These are phyloP conservation scores for Boechera divaricarpa DNA, from an alignment of 345 rosid genomes.

Conservation along the genomic window DNA sequence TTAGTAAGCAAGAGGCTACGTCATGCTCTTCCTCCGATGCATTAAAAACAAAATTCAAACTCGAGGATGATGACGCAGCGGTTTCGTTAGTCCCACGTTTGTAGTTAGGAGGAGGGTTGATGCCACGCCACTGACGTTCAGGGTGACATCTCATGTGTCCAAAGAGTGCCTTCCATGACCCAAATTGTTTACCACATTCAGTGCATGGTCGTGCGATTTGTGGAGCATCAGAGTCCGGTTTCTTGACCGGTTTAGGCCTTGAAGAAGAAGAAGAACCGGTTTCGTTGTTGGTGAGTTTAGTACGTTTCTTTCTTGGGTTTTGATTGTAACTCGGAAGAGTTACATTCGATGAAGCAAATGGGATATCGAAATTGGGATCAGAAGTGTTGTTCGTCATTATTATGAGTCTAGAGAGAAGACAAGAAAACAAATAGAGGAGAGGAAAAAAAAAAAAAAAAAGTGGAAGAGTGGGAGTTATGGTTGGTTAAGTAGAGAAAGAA, in stretches of 20 bases:
- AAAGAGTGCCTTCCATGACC: constrained; percentile 82
- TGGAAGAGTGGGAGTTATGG: constrained; percentile 33
- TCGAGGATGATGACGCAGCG: not conserved
- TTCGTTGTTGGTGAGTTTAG: constrained; percentile 43
- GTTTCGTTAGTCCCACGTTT: constrained; percentile 39
- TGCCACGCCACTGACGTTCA: constrained; percentile 78
- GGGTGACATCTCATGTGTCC: constrained; percentile 98
- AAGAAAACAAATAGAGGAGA: not conserved
- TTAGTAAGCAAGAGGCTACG: constrained; percentile 55
- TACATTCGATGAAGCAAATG: constrained; percentile 30
- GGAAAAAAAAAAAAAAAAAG: constrained; percentile 42
- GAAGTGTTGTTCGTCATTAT: constrained; percentile 40
- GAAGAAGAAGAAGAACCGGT: constrained; percentile 8
- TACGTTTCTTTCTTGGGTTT: constrained; percentile 54
- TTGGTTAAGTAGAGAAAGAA: constrained; percentile 45
- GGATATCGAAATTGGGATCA: constrained; percentile 28
- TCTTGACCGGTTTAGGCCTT: constrained; percentile 43
- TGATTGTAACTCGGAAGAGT: constrained; percentile 29
- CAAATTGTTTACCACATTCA: constrained; percentile 83
- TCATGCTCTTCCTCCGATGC: constrained; percentile 60
- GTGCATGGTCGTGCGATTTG: constrained; percentile 67
- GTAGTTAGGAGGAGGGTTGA: constrained; percentile 56
- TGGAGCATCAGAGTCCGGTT: constrained; percentile 65
- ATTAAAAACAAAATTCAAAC: not conserved
- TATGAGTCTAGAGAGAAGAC: not conserved